These are phyloP conservation scores for Lactarius sanguifluus DNA, from an alignment of 768 basidiomycete genomes.

Conservation along the genomic window DNA sequence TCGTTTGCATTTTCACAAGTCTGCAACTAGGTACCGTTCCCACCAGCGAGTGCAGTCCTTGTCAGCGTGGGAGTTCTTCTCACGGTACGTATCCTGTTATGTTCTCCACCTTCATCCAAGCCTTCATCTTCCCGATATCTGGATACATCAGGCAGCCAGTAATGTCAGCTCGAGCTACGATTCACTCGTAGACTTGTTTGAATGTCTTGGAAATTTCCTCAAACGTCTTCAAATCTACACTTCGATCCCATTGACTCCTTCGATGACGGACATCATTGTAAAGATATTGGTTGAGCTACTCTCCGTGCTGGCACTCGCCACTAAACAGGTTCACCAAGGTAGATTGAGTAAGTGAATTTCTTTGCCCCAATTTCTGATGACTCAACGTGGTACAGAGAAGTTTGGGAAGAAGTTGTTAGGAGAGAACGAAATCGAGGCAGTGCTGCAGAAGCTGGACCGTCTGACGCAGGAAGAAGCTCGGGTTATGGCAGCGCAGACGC, in stretches of 20 bases:
- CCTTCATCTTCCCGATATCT: not conserved
- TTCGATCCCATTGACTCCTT: not conserved
- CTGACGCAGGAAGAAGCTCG: not conserved
- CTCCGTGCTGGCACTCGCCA: not conserved
- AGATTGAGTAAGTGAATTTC: not conserved
- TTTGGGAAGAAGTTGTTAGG: not conserved
- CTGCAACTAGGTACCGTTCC: not conserved
- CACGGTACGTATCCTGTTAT: not conserved
- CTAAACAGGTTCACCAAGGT: conserved; percentile 1
- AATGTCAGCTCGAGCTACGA: conserved; percentile 5
- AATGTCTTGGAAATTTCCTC: not conserved
- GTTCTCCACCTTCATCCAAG: too few species aligned
- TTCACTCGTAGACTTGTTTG: not conserved
- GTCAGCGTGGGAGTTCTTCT: not conserved
- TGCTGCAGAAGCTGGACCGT: not conserved
- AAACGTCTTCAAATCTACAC: not conserved
- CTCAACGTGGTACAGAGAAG: not conserved
- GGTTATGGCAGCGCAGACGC: not conserved
- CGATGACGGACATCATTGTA: not conserved
- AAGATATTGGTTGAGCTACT: not conserved
- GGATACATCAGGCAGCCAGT: not conserved
- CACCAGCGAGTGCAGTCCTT: not conserved
- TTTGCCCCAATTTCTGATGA: too few species aligned
- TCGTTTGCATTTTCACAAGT: not conserved
- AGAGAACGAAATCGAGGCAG: not conserved